Base-by-base conservation (phyloP, 129 eudicot genomes). In the Heracleum sosnowskyi region DNA sequence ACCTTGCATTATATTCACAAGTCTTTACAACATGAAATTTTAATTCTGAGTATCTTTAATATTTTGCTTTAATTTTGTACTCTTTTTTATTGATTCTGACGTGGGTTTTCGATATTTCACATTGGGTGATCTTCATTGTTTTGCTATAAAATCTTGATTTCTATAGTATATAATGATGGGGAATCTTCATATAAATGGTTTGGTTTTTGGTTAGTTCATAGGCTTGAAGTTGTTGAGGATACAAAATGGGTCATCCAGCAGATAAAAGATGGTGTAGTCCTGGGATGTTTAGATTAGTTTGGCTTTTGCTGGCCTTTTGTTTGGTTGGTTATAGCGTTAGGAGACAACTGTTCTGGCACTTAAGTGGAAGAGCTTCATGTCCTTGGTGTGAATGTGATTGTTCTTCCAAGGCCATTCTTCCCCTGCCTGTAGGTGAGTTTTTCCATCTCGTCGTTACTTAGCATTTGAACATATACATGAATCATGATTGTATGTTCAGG, bases 321-420 rank as follows among this genome's bases (percentile, higher is more conserved):
- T 64, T 82, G 82, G 76, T 86, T 39, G 73, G 69, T 79, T 78
- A 69, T 69, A 47, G 60, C 62, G 82, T 69, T 37, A 74, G 74
- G 24, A 68, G 34, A 75, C 78, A 78, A 16, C 7, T 73, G 40
- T 78, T 73, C 12, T 35, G 86, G 76, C 79, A 41, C 34, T 47
- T 71, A 28, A 73, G 29, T n/a, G 80, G 40, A 73, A 44, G 34
- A 44, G 63, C 80, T 77, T 82, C 86, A n/a, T 86, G 89, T 66
- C 84, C 89, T 47, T 6, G 51, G 75, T 86, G 89, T 81, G 82
- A 71, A 77, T 86, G 89, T 80, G 84, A 86, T 66, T 86, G 89
- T 36, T 28, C 60, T 68, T 24, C 74, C 1, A 81, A 82, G 7
- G 24, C 68, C 71, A 53, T 33, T 4, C 11, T 82, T 22, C 57